A percentile compares a stretch with the other conserved stretches of the same genome.
Evolutionary conservation across 192 early-diverging fungal genomes (phyloP).

Genomic region (Mortierella hygrophila): DNA sequence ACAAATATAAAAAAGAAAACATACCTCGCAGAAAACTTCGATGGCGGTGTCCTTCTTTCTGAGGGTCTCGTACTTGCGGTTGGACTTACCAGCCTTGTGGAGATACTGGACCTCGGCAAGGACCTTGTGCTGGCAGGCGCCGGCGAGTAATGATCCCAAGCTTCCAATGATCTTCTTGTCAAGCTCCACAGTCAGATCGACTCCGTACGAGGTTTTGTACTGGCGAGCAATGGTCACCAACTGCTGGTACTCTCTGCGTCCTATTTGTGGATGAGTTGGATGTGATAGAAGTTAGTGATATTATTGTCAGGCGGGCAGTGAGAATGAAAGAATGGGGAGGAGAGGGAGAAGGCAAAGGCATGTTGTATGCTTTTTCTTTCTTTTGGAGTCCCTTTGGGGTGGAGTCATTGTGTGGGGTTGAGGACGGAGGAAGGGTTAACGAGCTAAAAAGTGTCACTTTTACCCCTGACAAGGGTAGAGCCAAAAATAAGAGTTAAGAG

Average conservation of each 20-base stretch:
- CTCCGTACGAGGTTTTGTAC: slow-evolving; percentile 25
- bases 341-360: background rate
- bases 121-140: slow-evolving; percentile 47
- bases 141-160: slow-evolving; percentile 38
- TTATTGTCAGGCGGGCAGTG: too few relatives aligned
- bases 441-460: background rate
- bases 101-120: slow-evolving; percentile 38
- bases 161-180: slow-evolving; percentile 48
- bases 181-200: slow-evolving; percentile 33
- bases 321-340: background rate
- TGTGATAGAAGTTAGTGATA: background rate
- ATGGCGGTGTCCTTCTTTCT: slow-evolving; percentile 47
- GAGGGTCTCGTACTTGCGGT: slow-evolving; percentile 44
- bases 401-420: background rate
- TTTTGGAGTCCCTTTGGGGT: background rate
- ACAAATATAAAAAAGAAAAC: background rate
- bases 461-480: background rate
- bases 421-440: background rate
- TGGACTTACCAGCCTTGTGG: slow-evolving; percentile 36
- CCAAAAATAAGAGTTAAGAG: background rate
- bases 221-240: slow-evolving; percentile 45
- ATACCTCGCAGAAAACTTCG: slow-evolving; percentile 53
- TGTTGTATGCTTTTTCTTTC: background rate
- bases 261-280: background rate
- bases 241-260: slow-evolving; percentile 49